These are phyloP conservation scores for Grifola frondosa DNA, from an alignment of 1,284 basidiomycete species.

Conservation along the genomic window DNA sequence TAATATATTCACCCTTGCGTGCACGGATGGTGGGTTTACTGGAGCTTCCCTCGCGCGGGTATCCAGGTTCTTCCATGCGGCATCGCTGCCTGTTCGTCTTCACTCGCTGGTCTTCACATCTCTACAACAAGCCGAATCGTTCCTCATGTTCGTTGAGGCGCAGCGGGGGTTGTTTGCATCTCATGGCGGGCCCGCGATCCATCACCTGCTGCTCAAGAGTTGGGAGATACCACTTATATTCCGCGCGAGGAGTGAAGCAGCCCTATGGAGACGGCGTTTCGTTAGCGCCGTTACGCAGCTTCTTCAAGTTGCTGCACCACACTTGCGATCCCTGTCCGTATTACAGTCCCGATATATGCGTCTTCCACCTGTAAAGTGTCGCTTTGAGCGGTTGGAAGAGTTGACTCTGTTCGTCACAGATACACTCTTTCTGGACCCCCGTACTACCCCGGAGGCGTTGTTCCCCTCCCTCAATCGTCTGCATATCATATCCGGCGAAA, in stretches of 20 bases:
- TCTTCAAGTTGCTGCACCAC: slow-evolving; percentile 13
- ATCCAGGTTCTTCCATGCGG: slow-evolving; percentile 15
- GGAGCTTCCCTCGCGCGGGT: slow-evolving; percentile 12
- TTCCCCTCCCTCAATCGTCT: slow-evolving; percentile 19
- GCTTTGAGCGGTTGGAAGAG: slow-evolving; percentile 14
- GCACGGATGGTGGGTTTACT: slow-evolving; percentile 16
- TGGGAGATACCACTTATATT: too few species aligned
- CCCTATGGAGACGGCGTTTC: slow-evolving; percentile 16
- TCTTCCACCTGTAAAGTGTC: slow-evolving; percentile 13
- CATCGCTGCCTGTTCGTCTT: slow-evolving; percentile 13
- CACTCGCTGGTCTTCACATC: slow-evolving; percentile 12
- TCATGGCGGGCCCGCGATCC: too few species aligned
- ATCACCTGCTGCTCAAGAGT: slow-evolving; percentile 14
- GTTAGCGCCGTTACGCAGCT: slow-evolving; percentile 17
- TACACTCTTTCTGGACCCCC: slow-evolving; percentile 3
- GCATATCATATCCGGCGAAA: slow-evolving; percentile 16
- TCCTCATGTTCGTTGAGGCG: too few species aligned
- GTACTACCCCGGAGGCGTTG: slow-evolving; percentile 3
- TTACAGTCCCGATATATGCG: slow-evolving; percentile 16
- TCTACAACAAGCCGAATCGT: too few species aligned
- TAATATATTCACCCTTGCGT: slow-evolving; percentile 13
- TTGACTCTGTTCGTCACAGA: slow-evolving; percentile 19
- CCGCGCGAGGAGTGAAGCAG: slow-evolving; percentile 15
- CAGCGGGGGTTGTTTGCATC: too few species aligned
- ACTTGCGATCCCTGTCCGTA: slow-evolving; percentile 14